phyloP scores from a whole-genome alignment of 768 basidiomycete genomes.

The Ramaria sp. region DNA sequence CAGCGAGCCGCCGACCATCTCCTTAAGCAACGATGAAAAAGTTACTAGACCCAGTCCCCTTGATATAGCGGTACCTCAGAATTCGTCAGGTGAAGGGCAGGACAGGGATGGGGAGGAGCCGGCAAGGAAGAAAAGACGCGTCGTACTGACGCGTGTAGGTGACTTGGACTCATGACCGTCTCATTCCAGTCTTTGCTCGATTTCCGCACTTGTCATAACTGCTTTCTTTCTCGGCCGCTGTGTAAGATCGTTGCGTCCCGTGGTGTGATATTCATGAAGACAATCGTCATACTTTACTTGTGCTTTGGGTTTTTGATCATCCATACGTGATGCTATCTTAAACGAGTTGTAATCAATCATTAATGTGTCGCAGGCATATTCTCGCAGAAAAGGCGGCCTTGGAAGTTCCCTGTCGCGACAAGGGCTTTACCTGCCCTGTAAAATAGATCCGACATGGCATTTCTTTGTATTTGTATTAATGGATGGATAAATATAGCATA shows the following conservation, averaged over 20 bases:
- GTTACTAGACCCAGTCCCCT: slow-evolving; percentile 18
- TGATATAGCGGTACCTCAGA: not conserved
- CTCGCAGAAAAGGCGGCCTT: too few relatives aligned
- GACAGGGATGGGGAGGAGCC: slow-evolving; percentile 34
- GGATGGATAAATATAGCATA: too few relatives aligned
- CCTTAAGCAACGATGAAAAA: slow-evolving; percentile 22
- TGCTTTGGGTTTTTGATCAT: too few relatives aligned
- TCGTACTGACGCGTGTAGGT: slow-evolving; percentile 62
- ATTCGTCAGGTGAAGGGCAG: slow-evolving; percentile 8
- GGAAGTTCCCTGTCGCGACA: too few relatives aligned
- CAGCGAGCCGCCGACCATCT: slow-evolving; percentile 25
- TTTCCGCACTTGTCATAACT: not conserved
- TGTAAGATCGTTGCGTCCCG: not conserved
- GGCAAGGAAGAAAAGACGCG: slow-evolving; percentile 77
- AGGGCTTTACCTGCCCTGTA: too few relatives aligned
- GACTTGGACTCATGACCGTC: slow-evolving; percentile 30
- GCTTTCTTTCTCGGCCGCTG: not conserved
- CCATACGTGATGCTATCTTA: too few relatives aligned
- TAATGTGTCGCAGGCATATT: too few relatives aligned
- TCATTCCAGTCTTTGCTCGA: not conserved
- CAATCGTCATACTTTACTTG: not conserved
- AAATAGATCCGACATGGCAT: too few relatives aligned
- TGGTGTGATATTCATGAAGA: too few relatives aligned
- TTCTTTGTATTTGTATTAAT: too few relatives aligned
- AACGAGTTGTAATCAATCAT: too few relatives aligned